phyloP scores from a whole-genome alignment of 176 grass and related monocot genomes.

The Puccinellia tenuiflora region DNA sequence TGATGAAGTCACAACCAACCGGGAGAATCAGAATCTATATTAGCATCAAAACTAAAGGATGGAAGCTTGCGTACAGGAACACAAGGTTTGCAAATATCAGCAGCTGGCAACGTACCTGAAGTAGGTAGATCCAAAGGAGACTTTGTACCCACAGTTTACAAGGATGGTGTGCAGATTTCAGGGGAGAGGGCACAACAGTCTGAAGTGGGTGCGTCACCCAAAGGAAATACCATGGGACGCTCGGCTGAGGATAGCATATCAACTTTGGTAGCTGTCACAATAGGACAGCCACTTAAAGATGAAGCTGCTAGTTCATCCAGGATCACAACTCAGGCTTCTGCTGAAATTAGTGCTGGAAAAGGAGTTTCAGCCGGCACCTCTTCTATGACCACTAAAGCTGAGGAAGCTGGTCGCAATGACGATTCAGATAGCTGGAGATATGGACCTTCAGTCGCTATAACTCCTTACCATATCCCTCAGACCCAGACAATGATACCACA shows the following conservation, averaged over 20 bases:
- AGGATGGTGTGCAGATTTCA: conserved; percentile 3
- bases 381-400: conserved; percentile 13
- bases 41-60: conserved; percentile 26
- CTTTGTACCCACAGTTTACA: conserved; percentile 2
- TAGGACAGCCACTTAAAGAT: conserved; percentile 13
- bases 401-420: conserved; percentile 9
- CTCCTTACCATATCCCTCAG: conserved; percentile 21
- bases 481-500: conserved; percentile 7
- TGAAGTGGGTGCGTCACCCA: conserved; percentile 13
- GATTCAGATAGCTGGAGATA: conserved; percentile 18
- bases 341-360: conserved; percentile 21
- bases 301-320: conserved; percentile 17
- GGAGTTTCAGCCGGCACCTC: conserved; percentile 19
- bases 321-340: conserved; percentile 12
- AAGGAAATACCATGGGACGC: conserved; percentile 5
- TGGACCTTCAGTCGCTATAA: conserved; percentile 32
- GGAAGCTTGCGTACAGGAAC: background rate
- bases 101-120: conserved; percentile 8
- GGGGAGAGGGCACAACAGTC: conserved; percentile 21
- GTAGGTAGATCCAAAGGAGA: conserved; percentile 24
- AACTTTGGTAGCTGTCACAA: conserved; percentile 10
- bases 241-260: conserved; percentile 3
- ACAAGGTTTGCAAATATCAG: conserved; percentile 27
- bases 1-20: conserved; percentile 21
- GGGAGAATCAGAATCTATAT: conserved; percentile 30